Base-by-base conservation (phyloP, 1,139 yeast genomes). In the Blastobotrys apis region DNA sequence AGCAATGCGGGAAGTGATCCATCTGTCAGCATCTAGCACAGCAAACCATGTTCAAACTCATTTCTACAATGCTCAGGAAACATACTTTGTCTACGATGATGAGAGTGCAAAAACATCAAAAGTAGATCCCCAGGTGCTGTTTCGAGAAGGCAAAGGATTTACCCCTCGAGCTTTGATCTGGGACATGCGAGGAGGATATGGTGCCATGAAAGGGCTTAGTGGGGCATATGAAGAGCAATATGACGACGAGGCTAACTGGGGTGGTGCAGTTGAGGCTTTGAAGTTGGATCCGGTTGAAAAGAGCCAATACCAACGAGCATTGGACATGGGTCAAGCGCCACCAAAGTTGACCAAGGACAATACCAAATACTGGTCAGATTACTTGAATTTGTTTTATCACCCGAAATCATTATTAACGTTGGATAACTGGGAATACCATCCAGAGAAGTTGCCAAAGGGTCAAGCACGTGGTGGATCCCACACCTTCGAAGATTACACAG, bases 291-390 rank as follows among this genome's bases (percentile, higher is more conserved):
- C 58, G 30, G 57, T 73, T 1, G 54, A 57, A 1, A 77, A 74
- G 59, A 78, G 77, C 51, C 74, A 71, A 17, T 86, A 80, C 58
- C 95, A 85, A 59, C 52, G 49, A 31, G 76, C 80, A 1, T 62
- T 87, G 26, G 95, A 85, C 62, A 44, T 60, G 2, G 80, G 80
- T 0, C 46, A 48, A 1, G 16, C 41, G 2, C 30, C 40, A n/a
- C 50, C 54, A 5, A 25, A 34, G n/a, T 63, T 84, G 37, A 62
- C 62, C 3, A 53, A 56, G 0, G 56, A 56, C 0, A 75, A 74
- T 42, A 77, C 87, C 0, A 64, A 63, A 33, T 85, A 77, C 57
- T 92, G 97, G 97, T 73, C 92, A 0, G 96, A 88, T 61, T 87
- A 82, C 59, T 73, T 81, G 39, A 76, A 80, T 54, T 73, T 88